Evolutionary conservation across 1,284 basidiomycete genomes (phyloP).

Genomic region (Tilletia setariae): DNA sequence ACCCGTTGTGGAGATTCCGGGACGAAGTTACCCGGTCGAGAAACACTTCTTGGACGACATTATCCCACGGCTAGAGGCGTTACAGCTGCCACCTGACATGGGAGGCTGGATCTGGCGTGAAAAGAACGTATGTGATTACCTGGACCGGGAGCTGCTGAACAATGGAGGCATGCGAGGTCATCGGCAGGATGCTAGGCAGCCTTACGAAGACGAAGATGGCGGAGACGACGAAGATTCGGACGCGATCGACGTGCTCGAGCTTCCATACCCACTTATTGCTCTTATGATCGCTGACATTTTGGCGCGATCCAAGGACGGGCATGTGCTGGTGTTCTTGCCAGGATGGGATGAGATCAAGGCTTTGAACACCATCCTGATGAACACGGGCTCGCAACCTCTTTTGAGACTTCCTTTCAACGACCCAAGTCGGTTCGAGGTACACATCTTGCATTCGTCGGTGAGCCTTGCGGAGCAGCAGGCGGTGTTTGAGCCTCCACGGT

Average conservation of each 20-base stretch:
- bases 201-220: constrained; percentile 20
- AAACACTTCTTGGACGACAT: constrained; percentile 81
- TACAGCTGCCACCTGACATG: constrained; percentile 42
- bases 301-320: constrained; percentile 72
- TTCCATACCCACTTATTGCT: constrained; percentile 78
- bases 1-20: constrained; percentile 79
- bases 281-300: constrained; percentile 78
- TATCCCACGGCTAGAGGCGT: constrained; percentile 53
- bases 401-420: constrained; percentile 45
- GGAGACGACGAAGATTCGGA: constrained; percentile 38
- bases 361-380: constrained; percentile 69
- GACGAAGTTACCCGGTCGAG: constrained; percentile 82
- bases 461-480: constrained; percentile 85
- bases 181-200: background rate
- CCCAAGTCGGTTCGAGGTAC: constrained; percentile 66
- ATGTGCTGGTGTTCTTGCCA: constrained; percentile 85
- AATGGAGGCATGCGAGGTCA: constrained; percentile 25
- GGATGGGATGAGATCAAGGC: constrained; percentile 88
- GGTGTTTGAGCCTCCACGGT: constrained; percentile 65
- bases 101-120: constrained; percentile 72
- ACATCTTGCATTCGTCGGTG: constrained; percentile 85
- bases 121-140: constrained; percentile 72
- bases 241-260: constrained; percentile 69
- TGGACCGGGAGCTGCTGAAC: constrained; percentile 64
- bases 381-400: constrained; percentile 58